phyloP scores from a whole-genome alignment of 345 rosid species.

The Pseudoturritis turrita region DNA sequence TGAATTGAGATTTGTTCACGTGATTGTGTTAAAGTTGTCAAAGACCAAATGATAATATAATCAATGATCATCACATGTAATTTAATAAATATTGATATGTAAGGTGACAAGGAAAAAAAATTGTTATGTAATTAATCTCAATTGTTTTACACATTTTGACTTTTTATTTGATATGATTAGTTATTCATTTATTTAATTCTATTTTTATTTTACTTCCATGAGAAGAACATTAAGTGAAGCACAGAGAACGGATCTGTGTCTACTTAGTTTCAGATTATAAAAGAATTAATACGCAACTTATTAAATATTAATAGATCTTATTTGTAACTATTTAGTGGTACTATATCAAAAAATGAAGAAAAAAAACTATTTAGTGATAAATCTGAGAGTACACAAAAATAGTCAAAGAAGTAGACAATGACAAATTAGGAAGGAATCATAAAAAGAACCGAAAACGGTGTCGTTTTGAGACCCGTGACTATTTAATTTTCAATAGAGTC shows the following conservation, averaged over 20 bases:
- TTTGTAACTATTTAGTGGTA: neutral
- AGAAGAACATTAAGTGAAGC: slow-evolving; percentile 14
- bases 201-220: neutral
- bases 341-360: too few species aligned
- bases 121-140: neutral
- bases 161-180: neutral
- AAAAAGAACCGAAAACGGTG: slow-evolving; percentile 13
- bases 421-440: slow-evolving; percentile 14
- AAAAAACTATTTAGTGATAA: neutral
- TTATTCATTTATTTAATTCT: neutral
- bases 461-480: slow-evolving; percentile 31
- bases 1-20: slow-evolving; percentile 24
- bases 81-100: neutral
- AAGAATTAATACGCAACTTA: neutral
- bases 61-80: slow-evolving; percentile 18
- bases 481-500: neutral
- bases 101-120: neutral
- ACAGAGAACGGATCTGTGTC: slow-evolving; percentile 26
- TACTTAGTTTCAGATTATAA: neutral
- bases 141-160: slow-evolving; percentile 9
- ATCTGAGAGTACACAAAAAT: neutral
- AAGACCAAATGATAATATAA: slow-evolving; percentile 22
- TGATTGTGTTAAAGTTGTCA: slow-evolving; percentile 14
- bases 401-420: slow-evolving; percentile 12
- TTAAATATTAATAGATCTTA: too few species aligned